phyloP scores from a whole-genome alignment of 2,329 filamentous ascomycete genomes.

The Didymosphaeria variabile region DNA sequence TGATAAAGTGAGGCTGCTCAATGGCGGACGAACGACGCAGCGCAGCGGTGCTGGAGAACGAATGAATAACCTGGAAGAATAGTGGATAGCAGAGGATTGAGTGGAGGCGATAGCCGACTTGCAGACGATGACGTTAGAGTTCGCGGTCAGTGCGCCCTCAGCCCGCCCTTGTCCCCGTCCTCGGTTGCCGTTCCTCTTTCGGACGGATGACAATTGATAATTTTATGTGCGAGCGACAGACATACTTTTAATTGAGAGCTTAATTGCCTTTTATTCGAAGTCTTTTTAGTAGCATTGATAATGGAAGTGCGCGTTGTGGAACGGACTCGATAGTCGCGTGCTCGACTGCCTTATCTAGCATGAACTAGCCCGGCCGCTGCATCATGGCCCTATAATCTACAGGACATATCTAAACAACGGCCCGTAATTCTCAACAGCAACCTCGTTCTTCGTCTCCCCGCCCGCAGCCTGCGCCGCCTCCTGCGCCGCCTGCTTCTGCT shows the following conservation, averaged over 20 bases:
- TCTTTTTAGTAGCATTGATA: background rate
- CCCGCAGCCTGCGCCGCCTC: slow-evolving; percentile 26
- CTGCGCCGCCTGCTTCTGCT: slow-evolving; percentile 35
- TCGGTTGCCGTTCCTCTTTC: background rate
- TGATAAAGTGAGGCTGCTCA: background rate
- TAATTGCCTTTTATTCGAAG: background rate
- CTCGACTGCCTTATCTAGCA: background rate
- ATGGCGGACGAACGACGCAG: background rate
- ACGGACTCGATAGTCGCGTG: background rate
- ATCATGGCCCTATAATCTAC: slow-evolving; percentile 21
- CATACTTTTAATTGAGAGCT: too few relatives aligned
- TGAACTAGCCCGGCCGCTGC: background rate
- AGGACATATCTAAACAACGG: slow-evolving; percentile 44
- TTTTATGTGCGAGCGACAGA: background rate
- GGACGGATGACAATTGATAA: background rate
- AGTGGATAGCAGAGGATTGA: background rate
- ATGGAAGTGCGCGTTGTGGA: background rate
- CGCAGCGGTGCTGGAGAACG: background rate
- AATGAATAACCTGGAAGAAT: background rate
- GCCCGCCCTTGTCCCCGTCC: background rate
- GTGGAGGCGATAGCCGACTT: background rate
- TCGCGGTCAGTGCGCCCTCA: background rate
- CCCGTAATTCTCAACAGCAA: slow-evolving; percentile 47
- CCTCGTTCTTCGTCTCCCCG: slow-evolving; percentile 21
- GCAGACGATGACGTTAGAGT: background rate